Percentiles rank a stretch among this genome's conserved stretches.
phyloP scores from a whole-genome alignment of 768 basidiomycete species.

The Russula ochroleuca region DNA sequence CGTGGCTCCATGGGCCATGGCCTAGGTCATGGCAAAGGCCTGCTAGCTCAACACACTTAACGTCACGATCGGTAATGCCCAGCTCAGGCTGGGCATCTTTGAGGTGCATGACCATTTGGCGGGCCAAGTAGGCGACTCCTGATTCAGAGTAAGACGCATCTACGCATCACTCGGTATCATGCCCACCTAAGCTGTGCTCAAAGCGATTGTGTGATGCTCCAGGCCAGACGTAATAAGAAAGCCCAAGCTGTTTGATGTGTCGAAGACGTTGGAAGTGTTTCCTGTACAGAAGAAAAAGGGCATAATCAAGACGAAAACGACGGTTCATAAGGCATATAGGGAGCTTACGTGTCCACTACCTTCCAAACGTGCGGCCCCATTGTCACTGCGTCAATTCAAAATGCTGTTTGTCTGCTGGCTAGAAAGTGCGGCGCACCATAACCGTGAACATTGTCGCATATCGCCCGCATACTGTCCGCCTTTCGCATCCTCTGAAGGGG shows the following conservation, averaged over 20 bases:
- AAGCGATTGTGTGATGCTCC: slow-evolving; percentile 79
- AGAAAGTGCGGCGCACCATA: slow-evolving; percentile 10
- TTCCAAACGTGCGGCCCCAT: slow-evolving; percentile 37
- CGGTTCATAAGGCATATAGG: not conserved
- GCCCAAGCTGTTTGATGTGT: slow-evolving; percentile 75
- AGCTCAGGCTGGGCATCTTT: slow-evolving; percentile 56
- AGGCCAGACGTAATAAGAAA: slow-evolving; percentile 70
- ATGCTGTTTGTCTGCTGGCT: not conserved
- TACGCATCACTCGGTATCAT: not conserved
- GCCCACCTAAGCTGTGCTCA: slow-evolving; percentile 73
- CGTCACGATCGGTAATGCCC: slow-evolving; percentile 63
- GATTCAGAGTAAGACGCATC: slow-evolving; percentile 2
- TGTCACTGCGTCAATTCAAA: slow-evolving; percentile 12
- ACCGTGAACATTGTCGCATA: slow-evolving; percentile 19
- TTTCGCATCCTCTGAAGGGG: slow-evolving; percentile 1
- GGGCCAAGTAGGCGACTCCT: slow-evolving; percentile 76
- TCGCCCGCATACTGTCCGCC: slow-evolving; percentile 14
- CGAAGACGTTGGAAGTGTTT: slow-evolving; percentile 75
- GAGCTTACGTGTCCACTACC: slow-evolving; percentile 66
- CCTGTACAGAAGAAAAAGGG: slow-evolving; percentile 34
- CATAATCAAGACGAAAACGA: not conserved
- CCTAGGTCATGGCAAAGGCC: slow-evolving; percentile 84
- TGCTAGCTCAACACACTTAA: slow-evolving; percentile 73
- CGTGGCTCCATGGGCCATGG: slow-evolving; percentile 83
- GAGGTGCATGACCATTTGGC: slow-evolving; percentile 56